Base-by-base conservation (phyloP, 305 asterid species). In the Striga hermonthica region DNA sequence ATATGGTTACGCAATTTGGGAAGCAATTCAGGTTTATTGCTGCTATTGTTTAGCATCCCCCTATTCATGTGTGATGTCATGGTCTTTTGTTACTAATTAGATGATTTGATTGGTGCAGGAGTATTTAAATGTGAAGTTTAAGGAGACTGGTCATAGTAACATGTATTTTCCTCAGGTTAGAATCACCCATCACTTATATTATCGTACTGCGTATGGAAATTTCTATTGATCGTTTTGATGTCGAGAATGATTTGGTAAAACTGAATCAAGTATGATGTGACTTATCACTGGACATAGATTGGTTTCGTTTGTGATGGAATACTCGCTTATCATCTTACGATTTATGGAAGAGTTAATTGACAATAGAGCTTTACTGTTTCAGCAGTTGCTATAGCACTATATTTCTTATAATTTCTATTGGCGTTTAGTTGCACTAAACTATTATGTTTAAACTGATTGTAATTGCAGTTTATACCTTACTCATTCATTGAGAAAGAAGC, bases 401-500 rank as follows among this genome's bases (percentile, higher is more conserved):
- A 22, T 22, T 22, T 22, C 1, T 22, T 59, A 48, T 54, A 64
- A 43, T 65, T 71, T 52, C 4, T 38, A 52, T 59, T 72, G 44
- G 67, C 35, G 31, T 53, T 35, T 62, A 36, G 60, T 77, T 54
- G 12, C 55, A 60, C 44, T 57, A 58, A 72, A 60, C 37, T 67
- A 48, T 22, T 22, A 22, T 22, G 31, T 22, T 22, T 22, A 2
- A 22, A 22, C 50, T 50, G 69, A 62, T 65, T 47, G 35, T 44
- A 22, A 45, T 52, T 78, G 83, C 86, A 88, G 99, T 83, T 94
- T 62, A 94, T 94, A 77, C 98, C 99, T 2, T 88, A 90, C 74
- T 90, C 98, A 43, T 94, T 94, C 79, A 84, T 94, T 16, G 97
- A 90, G 85, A 94, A 94, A 88, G 97, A 94, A 85, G 99, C 97